A percentile compares a stretch with the other conserved stretches of the same genome.
Evolutionary conservation across 2,329 filamentous ascomycete genomes (phyloP).

Genomic region (Aspergillus sp.): DNA sequence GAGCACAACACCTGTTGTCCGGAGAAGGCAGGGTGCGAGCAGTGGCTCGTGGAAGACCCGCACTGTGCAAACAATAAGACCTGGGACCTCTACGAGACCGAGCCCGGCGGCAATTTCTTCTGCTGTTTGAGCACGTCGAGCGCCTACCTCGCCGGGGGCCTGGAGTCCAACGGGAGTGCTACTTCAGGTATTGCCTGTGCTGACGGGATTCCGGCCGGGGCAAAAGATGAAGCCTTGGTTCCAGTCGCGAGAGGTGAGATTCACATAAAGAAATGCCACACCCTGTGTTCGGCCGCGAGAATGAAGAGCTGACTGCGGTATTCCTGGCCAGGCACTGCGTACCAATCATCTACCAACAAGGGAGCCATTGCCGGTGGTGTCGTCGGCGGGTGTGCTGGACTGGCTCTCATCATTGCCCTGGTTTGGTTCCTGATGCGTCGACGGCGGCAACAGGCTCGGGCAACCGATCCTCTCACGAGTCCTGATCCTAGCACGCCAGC

Average conservation of each 20-base stretch:
- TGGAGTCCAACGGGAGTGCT: not conserved
- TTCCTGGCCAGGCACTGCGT: not conserved
- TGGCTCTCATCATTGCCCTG: not conserved
- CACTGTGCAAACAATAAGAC: not conserved
- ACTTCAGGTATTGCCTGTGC: not conserved
- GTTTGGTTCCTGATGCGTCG: not conserved
- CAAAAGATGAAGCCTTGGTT: not conserved
- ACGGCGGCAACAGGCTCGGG: not conserved
- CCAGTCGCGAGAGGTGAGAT: not conserved
- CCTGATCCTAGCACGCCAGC: not conserved
- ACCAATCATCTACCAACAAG: not conserved
- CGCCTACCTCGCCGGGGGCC: not conserved
- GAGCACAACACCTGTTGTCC: not conserved
- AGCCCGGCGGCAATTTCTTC: not conserved
- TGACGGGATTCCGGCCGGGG: not conserved
- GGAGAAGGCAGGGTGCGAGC: not conserved
- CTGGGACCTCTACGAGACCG: not conserved
- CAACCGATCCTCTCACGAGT: too few relatives aligned
- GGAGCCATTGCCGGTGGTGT: constrained; percentile 4
- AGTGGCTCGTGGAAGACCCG: not conserved
- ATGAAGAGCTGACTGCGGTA: not conserved
- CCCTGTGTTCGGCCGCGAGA: not conserved
- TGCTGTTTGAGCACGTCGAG: not conserved
- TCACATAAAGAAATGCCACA: not conserved
- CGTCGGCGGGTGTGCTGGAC: not conserved